Evolutionary conservation across 768 basidiomycete genomes (phyloP), one percentile per base, ranked within the genome.

Genomic region (Baorangia bicolor): DNA sequence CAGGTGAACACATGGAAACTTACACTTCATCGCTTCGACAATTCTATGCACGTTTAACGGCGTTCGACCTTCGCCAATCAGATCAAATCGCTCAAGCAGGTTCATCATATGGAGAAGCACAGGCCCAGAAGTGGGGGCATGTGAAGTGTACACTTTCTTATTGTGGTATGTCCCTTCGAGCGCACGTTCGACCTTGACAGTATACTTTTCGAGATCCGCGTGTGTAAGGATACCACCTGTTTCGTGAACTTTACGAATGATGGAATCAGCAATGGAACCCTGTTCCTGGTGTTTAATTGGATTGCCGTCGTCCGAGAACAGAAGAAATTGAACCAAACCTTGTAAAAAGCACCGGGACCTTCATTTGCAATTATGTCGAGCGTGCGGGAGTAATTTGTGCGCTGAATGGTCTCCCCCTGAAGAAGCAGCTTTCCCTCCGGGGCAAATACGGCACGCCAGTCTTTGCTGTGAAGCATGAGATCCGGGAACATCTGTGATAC

Each of bases 81-180:
- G 64, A 49, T 78, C 74, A 64, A 82, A 98, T n/a, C 80, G 78
- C 66, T 97, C 94, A 43, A 96, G 74, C 20, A 94, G 69, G 67
- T 98, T 97, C n/a, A 98, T 75, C 80, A 98, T 89, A 67, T 93
- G 89, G 38, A 97, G 74, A 39, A 98, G 74, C n/a, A 90, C 91
- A 78, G 91, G 87, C 6, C 96, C 95, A 12, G 88, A 88, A 10
- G 89, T 86, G 6, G 97, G 97, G 13, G 92, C 87, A 64, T 86
- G 83, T 0, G 88, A 80, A 0, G 93, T 94, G 71, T 92, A 97
- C 37, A 98, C 77, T 58, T 82, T 92, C 62, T 84, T 83, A 40
- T 85, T 85, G 18, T 80, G 81, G 71, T 91, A 99, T 0, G 81
- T 85, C 9, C 92, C 90, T 64, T 86, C 69, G 38, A 98, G 75